A percentile compares a stretch with the other conserved stretches of the same genome.
Evolutionary conservation across 1,139 yeast genomes (phyloP).

Genomic region (Zhuliangozyma parablackwelliae): DNA sequence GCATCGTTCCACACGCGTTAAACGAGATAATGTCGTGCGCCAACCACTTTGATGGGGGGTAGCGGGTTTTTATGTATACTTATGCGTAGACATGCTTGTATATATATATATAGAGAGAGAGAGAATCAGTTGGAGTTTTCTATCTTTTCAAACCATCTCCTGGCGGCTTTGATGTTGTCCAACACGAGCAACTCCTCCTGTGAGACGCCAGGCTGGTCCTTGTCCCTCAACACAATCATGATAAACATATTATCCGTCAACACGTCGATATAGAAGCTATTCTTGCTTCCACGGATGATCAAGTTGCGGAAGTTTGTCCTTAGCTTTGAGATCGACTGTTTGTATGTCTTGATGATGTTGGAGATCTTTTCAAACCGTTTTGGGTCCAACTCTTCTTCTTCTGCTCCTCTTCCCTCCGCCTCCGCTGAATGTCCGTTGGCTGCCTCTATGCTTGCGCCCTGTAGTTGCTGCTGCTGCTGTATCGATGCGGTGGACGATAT

Average conservation of each 20-base stretch:
- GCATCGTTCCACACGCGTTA: too few relatives aligned
- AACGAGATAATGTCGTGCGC: too few relatives aligned
- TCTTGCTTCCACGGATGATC: slow-evolving; percentile 67
- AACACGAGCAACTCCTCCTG: slow-evolving; percentile 60
- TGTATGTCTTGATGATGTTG: slow-evolving; percentile 89
- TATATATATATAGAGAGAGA: too few relatives aligned
- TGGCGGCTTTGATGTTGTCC: slow-evolving; percentile 64
- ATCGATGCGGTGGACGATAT: slow-evolving; percentile 65
- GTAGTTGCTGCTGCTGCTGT: slow-evolving; percentile 18
- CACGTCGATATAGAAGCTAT: slow-evolving; percentile 63
- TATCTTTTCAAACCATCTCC: slow-evolving; percentile 62
- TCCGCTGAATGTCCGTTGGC: background rate
- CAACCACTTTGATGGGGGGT: too few relatives aligned
- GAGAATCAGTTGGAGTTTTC: slow-evolving; percentile 22
- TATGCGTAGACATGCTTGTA: too few relatives aligned
- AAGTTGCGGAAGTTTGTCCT: slow-evolving; percentile 80
- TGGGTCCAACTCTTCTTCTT: slow-evolving; percentile 55
- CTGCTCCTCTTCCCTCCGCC: background rate
- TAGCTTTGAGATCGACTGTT: slow-evolving; percentile 86
- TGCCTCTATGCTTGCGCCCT: slow-evolving; percentile 4
- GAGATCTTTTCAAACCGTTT: slow-evolving; percentile 92
- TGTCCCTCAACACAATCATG: slow-evolving; percentile 57
- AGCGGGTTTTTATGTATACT: too few relatives aligned
- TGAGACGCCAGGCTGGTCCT: slow-evolving; percentile 19
- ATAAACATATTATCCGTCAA: slow-evolving; percentile 72